Base-by-base conservation (phyloP, 441 rosid species). In the Biscutella laevigata region DNA sequence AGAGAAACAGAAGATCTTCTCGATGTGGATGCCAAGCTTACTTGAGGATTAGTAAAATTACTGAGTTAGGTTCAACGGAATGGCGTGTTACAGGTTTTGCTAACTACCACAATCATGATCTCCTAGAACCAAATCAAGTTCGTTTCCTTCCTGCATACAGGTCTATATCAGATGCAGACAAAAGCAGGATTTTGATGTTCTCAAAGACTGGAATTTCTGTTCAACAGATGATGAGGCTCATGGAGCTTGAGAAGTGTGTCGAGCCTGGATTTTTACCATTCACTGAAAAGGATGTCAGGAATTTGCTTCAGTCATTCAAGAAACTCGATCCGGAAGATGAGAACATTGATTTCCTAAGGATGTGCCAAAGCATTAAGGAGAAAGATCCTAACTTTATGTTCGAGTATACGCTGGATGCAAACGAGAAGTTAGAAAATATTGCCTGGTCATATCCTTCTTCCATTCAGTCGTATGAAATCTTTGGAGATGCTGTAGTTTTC, bases 361-460 rank as follows among this genome's bases (percentile, higher is more conserved):
- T 85, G 94, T 91, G 94, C 62, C 79, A 84, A 58, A 85, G 77
- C 79, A 88, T 85, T 41, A 88, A 85, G 68, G 96, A 88, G 62
- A 86, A 79, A 66, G 98, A 91, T 59, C 91, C 87, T 56, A 78
- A 82, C 78, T 91, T 91, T 68, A 85, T 71, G 59, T 91, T 78
- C 46, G 98, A 91, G 67, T 85, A 64, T 69, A 75, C 80, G 1
- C 60, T 83, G 39, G 91, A 91, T 72, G 63, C 73, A 20, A 80
- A 83, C 58, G 75, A 75, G 63, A 75, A 80, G 71, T 60, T 91
- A 54, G 98, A 91, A 66, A 85, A 82, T 36, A 83, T 91, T 69
- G 88, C 96, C 15, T 91, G 98, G 98, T 91, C 98, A 14, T 91
- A 87, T 66, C 86, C 91, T 19, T 87, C 96, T 19, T 91, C 98